phyloP scores from a whole-genome alignment of 352 stramenopile species.

The Phytopythium mirpurense region DNA sequence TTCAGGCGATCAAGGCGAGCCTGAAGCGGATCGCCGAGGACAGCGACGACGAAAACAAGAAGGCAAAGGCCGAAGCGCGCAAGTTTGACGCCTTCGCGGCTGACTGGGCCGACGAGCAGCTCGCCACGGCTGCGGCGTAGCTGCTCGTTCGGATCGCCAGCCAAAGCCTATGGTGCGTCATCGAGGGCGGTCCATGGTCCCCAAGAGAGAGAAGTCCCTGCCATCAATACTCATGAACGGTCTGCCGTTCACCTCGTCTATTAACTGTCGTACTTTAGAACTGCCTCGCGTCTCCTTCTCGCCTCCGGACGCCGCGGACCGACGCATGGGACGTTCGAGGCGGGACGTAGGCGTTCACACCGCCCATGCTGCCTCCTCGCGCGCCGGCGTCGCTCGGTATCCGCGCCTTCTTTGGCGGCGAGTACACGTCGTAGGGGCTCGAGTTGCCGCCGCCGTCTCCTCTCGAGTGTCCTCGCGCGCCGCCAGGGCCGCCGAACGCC shows the following conservation, averaged over 20 bases:
- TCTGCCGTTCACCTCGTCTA: too few relatives aligned
- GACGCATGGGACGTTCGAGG: conserved; percentile 38
- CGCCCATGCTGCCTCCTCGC: not conserved
- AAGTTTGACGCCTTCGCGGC: conserved; percentile 5
- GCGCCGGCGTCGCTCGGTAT: conserved; percentile 14
- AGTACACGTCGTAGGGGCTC: conserved; percentile 47
- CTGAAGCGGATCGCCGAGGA: conserved; percentile 1
- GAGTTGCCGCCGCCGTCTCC: conserved; percentile 1
- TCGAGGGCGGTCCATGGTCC: too few relatives aligned
- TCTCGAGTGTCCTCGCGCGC: conserved; percentile 4
- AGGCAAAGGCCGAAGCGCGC: conserved; percentile 1
- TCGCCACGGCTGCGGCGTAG: conserved; percentile 1
- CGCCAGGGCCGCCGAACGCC: conserved; percentile 9
- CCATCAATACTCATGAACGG: too few relatives aligned
- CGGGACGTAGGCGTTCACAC: conserved; percentile 23
- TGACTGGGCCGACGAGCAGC: conserved; percentile 4
- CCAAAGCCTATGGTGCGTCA: too few relatives aligned
- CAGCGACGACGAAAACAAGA: not conserved
- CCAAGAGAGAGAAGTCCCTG: too few relatives aligned
- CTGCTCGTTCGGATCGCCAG: not conserved
- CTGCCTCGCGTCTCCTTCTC: conserved; percentile 2
- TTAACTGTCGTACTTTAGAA: too few relatives aligned
- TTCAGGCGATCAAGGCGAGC: not conserved
- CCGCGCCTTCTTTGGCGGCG: conserved; percentile 35
- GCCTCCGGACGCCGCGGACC: conserved; percentile 19